Evolutionary conservation across 495 filamentous ascomycete species (phyloP), one percentile per base, ranked within the genome.

Genomic region (Pyrenula massariospora): DNA sequence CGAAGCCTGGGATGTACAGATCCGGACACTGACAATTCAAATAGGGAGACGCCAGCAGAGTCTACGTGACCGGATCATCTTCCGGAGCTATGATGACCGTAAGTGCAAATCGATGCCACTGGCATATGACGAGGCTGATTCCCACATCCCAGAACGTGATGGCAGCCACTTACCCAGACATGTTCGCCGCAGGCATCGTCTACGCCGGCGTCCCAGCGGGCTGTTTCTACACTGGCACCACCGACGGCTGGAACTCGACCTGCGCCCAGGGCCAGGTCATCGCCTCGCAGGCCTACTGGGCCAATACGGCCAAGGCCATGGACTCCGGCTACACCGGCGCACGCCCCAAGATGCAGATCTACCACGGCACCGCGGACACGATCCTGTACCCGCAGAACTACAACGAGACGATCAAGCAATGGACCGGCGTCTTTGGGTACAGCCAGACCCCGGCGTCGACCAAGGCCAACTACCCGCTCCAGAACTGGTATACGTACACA

Each of bases 191-290:
- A 5, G 80, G 70, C 19, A 74, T 71, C 10, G 81, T 69, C 42
- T 85, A 83, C 66, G 68, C 79, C 3, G 83, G 83, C 21, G 80
- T 86, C 1, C 69, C 82, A 10, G 80, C 76, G 24, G 82, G 81
- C 8, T 85, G 83, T 69, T 84, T 83, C 65, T 62, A 68, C 59
- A 76, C 58, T 59, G 69, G 54, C 56, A 67, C 56, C 62, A 70
- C 52, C 63, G 71, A 67, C 10, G 67, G 67, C n/a, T n/a, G 79
- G 75, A 77, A 80, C 71, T 68, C 70, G 57, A 77, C 75, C 15
- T 83, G 80, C 61, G 70, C 77, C 0, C 65, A 74, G 53, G 81
- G 80, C 54, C 58, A 79, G 3, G 52, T 66, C 19, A 65, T 73
- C 62, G 60, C 60, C 21, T 76, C 79, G 0, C 65, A 73, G 15